Base-by-base conservation (phyloP, 257 asterid species). In the Salvia miltiorrhiza region DNA sequence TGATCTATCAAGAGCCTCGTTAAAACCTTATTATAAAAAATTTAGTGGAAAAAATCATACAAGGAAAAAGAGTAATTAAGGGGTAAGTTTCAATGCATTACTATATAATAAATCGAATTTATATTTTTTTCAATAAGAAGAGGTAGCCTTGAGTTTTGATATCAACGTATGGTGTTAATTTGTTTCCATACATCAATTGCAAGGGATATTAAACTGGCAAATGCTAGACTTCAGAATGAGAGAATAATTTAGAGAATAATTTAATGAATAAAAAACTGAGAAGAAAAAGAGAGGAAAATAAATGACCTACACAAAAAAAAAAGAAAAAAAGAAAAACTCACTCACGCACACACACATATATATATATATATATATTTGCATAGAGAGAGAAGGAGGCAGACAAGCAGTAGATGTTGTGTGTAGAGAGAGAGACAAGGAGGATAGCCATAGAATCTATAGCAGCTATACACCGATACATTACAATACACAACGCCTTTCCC, bases 381-480 rank as follows among this genome's bases (percentile, higher is more conserved):
- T 23, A 19, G 48, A 66, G 71, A 49, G 71, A 20, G 72, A 12
- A 47, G 23, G 43, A 16, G 53, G 30, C 30, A 8, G 59, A 12
- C 50, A 14, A 20, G 53, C 65, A 39, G 56, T 40, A 24, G 65
- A 54, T 55, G 71, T 12, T 68, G 61, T 54, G 65, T 37, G 73
- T 4, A 57, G 75, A 59, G 48, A 69, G 67, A 70, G 60, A 19
- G 44, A 60, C 9, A 41, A 53, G 62, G 43, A 63, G 41, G 63
- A 59, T 32, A 70, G 69, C 68, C 68, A 70, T 60, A 70, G 60
- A 70, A 47, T 56, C 74, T 56, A 44, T 47, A 17, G 50, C 50
- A 70, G 58, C 50, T 70, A 17, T 28, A 13, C 60, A 20, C 60
- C 54, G 73, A 55, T 56, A 56, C 74, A 70, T 68, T 55, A 26